phyloP scores from a whole-genome alignment of 129 eudicot genomes.

The Ambrosia trifida region DNA sequence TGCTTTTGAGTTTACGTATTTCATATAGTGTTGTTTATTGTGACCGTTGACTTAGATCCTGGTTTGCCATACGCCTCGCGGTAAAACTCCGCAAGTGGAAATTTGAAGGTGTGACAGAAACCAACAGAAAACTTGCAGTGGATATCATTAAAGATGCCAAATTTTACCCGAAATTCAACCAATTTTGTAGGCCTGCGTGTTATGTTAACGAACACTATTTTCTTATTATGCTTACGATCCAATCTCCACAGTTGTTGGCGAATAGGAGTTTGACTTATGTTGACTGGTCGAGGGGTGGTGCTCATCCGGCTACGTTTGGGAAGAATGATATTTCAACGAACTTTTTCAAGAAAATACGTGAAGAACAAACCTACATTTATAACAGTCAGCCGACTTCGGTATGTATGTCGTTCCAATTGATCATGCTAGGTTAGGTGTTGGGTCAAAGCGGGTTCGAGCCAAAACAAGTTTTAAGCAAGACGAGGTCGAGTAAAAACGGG shows the following conservation, averaged over 20 bases:
- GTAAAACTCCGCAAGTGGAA: too few species aligned
- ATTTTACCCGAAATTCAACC: slow-evolving; percentile 69
- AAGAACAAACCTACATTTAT: slow-evolving; percentile 46
- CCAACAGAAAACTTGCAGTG: slow-evolving; percentile 60
- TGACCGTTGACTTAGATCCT: too few species aligned
- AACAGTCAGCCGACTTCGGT: slow-evolving; percentile 51
- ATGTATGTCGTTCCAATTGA: too few species aligned
- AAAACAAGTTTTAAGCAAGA: too few species aligned
- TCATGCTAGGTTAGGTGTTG: too few species aligned
- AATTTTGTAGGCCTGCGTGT: slow-evolving; percentile 73
- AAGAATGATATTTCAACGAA: slow-evolving; percentile 43
- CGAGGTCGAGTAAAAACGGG: too few species aligned
- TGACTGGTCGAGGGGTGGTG: slow-evolving; percentile 91
- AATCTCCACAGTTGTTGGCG: slow-evolving; percentile 56
- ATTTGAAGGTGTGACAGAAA: too few species aligned
- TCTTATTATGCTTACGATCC: slow-evolving; percentile 72
- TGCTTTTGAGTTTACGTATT: too few species aligned
- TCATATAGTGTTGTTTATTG: too few species aligned
- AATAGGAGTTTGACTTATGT: slow-evolving; percentile 78
- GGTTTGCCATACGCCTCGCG: too few species aligned
- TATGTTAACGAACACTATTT: slow-evolving; percentile 92
- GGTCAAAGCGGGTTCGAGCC: too few species aligned
- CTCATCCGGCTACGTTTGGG: slow-evolving; percentile 90
- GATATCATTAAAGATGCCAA: slow-evolving; percentile 52
- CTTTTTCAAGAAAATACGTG: slow-evolving; percentile 48